Evolutionary conservation across 495 filamentous ascomycete species (phyloP).

Genomic region (Friedmanniomyces endolithicus): DNA sequence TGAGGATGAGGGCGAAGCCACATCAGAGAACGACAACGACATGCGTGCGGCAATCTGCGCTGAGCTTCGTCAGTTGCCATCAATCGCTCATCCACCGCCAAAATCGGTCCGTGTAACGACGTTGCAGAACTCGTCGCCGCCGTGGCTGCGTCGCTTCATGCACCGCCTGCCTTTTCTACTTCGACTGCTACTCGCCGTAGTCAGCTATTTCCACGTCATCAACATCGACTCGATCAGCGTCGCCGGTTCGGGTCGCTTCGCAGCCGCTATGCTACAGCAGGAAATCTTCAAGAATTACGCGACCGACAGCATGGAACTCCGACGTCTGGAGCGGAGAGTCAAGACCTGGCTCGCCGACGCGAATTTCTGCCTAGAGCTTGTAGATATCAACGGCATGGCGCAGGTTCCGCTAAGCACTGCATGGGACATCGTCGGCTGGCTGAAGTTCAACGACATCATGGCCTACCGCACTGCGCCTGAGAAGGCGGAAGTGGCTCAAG

Average conservation of each 20-base stretch:
- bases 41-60: conserved; percentile 30
- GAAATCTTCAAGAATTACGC: conserved; percentile 30
- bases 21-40: conserved; percentile 19
- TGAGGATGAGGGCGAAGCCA: conserved; percentile 2
- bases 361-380: conserved; percentile 28
- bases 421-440: conserved; percentile 25
- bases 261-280: conserved; percentile 23
- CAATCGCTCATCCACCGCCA: conserved; percentile 30
- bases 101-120: conserved; percentile 30
- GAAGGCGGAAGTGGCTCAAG: conserved; percentile 21
- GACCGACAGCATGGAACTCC: conserved; percentile 21
- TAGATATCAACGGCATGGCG: conserved; percentile 19
- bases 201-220: conserved; percentile 30
- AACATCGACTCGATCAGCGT: conserved; percentile 26
- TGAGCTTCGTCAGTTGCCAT: conserved; percentile 25
- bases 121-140: conserved; percentile 23
- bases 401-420: conserved; percentile 27
- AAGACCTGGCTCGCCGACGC: conserved; percentile 28
- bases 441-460: conserved; percentile 28
- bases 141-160: conserved; percentile 23
- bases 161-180: conserved; percentile 30
- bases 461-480: conserved; percentile 26
- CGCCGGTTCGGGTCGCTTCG: conserved; percentile 28
- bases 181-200: conserved; percentile 24
- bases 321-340: conserved; percentile 24